Evolutionary conservation across 1,284 basidiomycete genomes (phyloP), one percentile per base, ranked within the genome.

Genomic region (Cutaneotrichosporon dermatis): DNA sequence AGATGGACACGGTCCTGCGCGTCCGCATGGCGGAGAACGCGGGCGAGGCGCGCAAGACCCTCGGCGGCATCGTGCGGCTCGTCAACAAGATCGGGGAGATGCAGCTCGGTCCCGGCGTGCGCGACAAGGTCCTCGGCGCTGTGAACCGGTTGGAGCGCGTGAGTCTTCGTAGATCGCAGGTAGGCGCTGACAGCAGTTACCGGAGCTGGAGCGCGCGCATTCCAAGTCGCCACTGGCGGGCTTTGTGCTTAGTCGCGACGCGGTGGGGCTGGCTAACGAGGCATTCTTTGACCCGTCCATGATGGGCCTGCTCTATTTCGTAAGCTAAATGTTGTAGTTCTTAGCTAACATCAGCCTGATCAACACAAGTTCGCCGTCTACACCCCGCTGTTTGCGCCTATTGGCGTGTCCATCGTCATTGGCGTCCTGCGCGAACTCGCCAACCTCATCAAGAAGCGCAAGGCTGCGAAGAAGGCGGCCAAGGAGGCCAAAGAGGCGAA

Each of bases 251-350:
- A 88, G 90, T 1, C 82, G 84, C 6, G 76, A 82, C 61, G 91
- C 93, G 0, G 79, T 88, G 39, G 82, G 80, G 0, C 81, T 89
- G 41, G 85, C 93, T 3, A 94, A 91, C 12, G 83, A 87, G 44
- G 96, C 96, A 0, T 99, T 98, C 81, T 99, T 96, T 80, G 91
- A 93, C 74, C 96, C 94, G 0, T 88, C 87, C 40, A 98, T 99
- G 94, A 80, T 99, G 67, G 93, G 90, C 6, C 78, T 97, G 70
- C 82, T 99, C 33, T 99, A 99, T 76, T 99, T 99, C 78, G 80
- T 81, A 12, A 42, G 55, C 39, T 56, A 5, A 6, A 16, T 41
- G 15, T 10, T 2, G 3, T 5, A 9, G 37, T 2, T 37, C 41
- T 35, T 4, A 25, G 35, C 12, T 52, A 34, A 48, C 58, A 13